Base-by-base conservation (phyloP, 176 grass and related monocot species). In the Alloteropsis semialata region DNA sequence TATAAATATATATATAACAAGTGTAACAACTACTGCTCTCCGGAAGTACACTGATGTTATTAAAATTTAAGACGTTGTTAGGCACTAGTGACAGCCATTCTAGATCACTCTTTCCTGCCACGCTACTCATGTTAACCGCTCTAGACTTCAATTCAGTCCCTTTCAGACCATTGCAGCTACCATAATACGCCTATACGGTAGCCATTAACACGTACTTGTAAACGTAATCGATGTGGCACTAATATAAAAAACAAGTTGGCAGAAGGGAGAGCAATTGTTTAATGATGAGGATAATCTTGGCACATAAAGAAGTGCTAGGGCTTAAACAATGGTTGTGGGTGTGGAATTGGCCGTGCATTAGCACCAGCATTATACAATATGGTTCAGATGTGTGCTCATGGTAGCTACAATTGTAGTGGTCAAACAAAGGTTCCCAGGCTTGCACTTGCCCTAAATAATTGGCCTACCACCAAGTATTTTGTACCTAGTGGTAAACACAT, bases 341-440 rank as follows among this genome's bases (percentile, higher is more conserved):
- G 66, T 82, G 73, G 38, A 81, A 74, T 39, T 82, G 44, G n/a
- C 65, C 69, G 25, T 49, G 43, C 88, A 55, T 76, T 55, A 76
- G 21, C 53, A 45, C 37, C 19, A 50, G 16, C 76, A 86, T 65
- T 73, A 78, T 86, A 73, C 56, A 82, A 78, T 58, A 58, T 65
- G 56, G 57, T 82, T 50, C 71, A 74, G 71, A 74, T 74, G 71
- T 74, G 29, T 63, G 74, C 42, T 69, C 84, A 45, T 69, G 41
- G 75, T 79, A 67, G 67, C 84, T 87, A 90, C 78, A 74, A 60
- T 73, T 78, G 65, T 67, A 83, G 67, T 58, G 70, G 88, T 90
- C 84, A 90, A 90, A 87, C 79, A 90, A 90, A 74, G 79, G 45
- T 79, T 83, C 79, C 83, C 49, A 73, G 74, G 24, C 78, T 67